Evolutionary conservation across 83 land plant genomes (phyloP).

Genomic region (Picea abies): DNA sequence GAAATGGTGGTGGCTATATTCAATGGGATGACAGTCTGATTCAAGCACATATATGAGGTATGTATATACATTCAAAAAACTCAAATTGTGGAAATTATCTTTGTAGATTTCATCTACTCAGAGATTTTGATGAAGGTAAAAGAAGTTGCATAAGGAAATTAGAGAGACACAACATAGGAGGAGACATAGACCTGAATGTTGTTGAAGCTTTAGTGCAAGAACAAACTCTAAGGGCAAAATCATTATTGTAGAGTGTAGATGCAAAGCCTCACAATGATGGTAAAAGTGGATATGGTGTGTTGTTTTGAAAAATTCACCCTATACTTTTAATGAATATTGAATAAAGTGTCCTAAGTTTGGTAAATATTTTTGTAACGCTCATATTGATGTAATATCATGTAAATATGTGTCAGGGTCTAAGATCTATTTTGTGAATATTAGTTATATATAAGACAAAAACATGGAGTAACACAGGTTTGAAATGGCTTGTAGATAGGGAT

Average conservation of each 20-base stretch:
- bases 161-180: slow-evolving; percentile 91
- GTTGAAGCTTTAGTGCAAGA: slow-evolving; percentile 28
- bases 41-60: too few species aligned
- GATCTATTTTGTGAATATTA: too few species aligned
- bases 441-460: too few species aligned
- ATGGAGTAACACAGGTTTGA: too few species aligned
- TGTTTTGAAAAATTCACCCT: not conserved
- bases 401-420: too few species aligned
- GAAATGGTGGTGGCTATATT: too few species aligned
- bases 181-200: slow-evolving; percentile 53
- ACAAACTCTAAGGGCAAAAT: not conserved
- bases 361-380: too few species aligned
- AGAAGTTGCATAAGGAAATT: slow-evolving; percentile 95
- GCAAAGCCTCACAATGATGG: slow-evolving; percentile 1
- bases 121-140: slow-evolving; percentile 96
- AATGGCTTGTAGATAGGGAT: too few species aligned
- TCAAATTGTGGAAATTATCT: not conserved
- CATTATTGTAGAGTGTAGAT: not conserved
- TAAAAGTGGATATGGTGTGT: slow-evolving; percentile 9
- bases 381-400: too few species aligned
- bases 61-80: too few species aligned
- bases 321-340: not conserved
- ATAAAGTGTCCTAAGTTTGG: too few species aligned
- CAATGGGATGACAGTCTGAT: too few species aligned
- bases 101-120: slow-evolving; percentile 83